phyloP scores from a whole-genome alignment of 2,329 filamentous ascomycete species.

The Aspergillus pseudotamarii region DNA sequence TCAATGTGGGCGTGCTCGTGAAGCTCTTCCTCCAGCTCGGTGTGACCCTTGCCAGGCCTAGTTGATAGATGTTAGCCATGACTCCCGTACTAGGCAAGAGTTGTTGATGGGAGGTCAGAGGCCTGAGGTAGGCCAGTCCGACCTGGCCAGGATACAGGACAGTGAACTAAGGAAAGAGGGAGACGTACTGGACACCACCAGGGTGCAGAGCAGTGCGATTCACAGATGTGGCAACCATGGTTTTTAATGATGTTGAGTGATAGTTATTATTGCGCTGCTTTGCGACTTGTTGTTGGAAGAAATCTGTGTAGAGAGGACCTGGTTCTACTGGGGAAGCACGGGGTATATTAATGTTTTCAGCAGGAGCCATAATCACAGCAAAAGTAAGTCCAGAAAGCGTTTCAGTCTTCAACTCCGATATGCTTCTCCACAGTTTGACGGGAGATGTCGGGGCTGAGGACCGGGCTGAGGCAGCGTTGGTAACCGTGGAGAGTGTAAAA shows the following conservation, averaged over 20 bases:
- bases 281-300: conserved; percentile 59
- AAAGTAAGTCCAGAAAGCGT: conserved; percentile 11
- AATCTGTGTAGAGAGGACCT: conserved; percentile 56
- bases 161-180: conserved; percentile 5
- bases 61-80: conserved; percentile 14
- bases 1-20: conserved; percentile 98
- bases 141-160: conserved; percentile 5
- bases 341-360: conserved; percentile 49
- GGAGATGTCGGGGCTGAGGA: conserved; percentile 40
- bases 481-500: conserved; percentile 27
- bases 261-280: conserved; percentile 63
- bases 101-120: not conserved
- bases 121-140: not conserved
- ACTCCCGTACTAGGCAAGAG: not conserved
- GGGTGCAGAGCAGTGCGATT: conserved; percentile 95
- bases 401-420: conserved; percentile 23
- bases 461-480: conserved; percentile 24
- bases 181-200: conserved; percentile 80
- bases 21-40: conserved; percentile 95
- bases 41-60: conserved; percentile 85
- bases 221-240: conserved; percentile 60
- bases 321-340: conserved; percentile 45
- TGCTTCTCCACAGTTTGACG: conserved; percentile 45
- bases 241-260: conserved; percentile 59
- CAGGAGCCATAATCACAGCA: conserved; percentile 33